Evolutionary conservation across 108 stramenopile species (phyloP).

Genomic region (Conticribra guillardii): DNA sequence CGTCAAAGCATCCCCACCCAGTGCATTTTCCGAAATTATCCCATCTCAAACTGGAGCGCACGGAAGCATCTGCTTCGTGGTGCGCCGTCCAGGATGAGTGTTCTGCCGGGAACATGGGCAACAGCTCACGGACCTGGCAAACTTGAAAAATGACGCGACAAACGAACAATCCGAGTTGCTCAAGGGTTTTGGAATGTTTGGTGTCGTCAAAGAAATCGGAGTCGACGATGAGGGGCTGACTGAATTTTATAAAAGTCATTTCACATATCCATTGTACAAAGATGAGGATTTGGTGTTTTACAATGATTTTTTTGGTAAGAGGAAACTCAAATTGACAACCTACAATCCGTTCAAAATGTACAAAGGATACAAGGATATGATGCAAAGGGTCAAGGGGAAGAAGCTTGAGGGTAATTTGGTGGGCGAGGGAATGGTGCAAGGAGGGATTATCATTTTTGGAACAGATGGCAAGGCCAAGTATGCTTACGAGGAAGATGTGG

Average conservation of each 20-base stretch:
- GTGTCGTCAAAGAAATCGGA: slow-evolving; percentile 80
- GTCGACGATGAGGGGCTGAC: slow-evolving; percentile 78
- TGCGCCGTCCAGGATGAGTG: slow-evolving; percentile 78
- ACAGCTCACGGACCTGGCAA: slow-evolving; percentile 67
- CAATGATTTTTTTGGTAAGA: slow-evolving; percentile 65
- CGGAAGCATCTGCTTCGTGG: slow-evolving; percentile 50
- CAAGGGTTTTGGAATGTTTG: slow-evolving; percentile 61
- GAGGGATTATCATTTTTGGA: slow-evolving; percentile 81
- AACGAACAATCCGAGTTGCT: too few species aligned
- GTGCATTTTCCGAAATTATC: slow-evolving; percentile 15
- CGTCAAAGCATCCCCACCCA: slow-evolving; percentile 15
- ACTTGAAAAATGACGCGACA: slow-evolving; percentile 6
- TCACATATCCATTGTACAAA: slow-evolving; percentile 64
- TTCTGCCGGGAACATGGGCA: slow-evolving; percentile 89
- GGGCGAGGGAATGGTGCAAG: slow-evolving; percentile 82
- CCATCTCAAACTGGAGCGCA: slow-evolving; percentile 18
- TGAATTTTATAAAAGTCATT: slow-evolving; percentile 67
- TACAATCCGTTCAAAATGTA: slow-evolving; percentile 64
- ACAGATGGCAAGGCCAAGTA: slow-evolving; percentile 59
- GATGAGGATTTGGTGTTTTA: slow-evolving; percentile 72
- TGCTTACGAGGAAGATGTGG: slow-evolving; percentile 79
- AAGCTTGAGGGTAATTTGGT: slow-evolving; percentile 72
- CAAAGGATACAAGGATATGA: slow-evolving; percentile 43
- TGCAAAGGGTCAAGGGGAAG: slow-evolving; percentile 48
- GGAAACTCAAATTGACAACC: slow-evolving; percentile 33